Conservation (phyloP, 371 early-diverging fungal genomes). For the Dichotomocladium elegans region DNA sequence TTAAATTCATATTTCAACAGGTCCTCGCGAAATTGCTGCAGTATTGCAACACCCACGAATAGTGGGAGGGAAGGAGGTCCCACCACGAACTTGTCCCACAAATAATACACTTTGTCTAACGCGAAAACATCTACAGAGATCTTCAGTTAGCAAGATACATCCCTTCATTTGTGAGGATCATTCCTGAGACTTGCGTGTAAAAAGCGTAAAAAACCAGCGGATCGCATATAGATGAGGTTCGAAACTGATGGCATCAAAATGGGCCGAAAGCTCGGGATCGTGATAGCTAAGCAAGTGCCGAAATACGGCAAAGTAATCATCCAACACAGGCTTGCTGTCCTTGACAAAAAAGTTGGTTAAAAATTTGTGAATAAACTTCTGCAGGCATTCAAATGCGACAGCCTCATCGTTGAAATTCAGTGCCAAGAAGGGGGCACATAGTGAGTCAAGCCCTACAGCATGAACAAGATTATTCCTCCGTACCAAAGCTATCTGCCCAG, state of each 20-base stretch:
- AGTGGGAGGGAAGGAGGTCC: constrained; percentile 63
- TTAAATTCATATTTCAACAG: constrained; percentile 63
- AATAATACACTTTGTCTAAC: constrained; percentile 70
- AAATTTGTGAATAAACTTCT: constrained; percentile 62
- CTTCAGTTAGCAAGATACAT: not conserved
- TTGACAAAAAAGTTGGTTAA: constrained; percentile 65
- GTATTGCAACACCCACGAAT: constrained; percentile 69
- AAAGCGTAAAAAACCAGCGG: constrained; percentile 82
- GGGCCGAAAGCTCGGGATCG: constrained; percentile 71
- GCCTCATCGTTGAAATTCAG: constrained; percentile 74
- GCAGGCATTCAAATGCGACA: constrained; percentile 64
- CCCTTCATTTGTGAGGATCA: not conserved
- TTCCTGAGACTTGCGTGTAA: constrained; percentile 60
- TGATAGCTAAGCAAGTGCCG: constrained; percentile 64
- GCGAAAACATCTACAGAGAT: constrained; percentile 65
- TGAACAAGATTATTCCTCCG: not conserved
- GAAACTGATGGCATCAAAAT: constrained; percentile 63
- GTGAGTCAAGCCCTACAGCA: constrained; percentile 68
- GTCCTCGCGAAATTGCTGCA: constrained; percentile 59
- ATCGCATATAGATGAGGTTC: constrained; percentile 77
- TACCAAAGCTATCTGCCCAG: not conserved
- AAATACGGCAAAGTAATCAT: constrained; percentile 65
- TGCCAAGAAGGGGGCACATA: constrained; percentile 75
- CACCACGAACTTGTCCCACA: constrained; percentile 75
- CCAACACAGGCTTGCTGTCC: constrained; percentile 67